phyloP scores from a whole-genome alignment of 306 rosid species.

The Inga laurina region DNA sequence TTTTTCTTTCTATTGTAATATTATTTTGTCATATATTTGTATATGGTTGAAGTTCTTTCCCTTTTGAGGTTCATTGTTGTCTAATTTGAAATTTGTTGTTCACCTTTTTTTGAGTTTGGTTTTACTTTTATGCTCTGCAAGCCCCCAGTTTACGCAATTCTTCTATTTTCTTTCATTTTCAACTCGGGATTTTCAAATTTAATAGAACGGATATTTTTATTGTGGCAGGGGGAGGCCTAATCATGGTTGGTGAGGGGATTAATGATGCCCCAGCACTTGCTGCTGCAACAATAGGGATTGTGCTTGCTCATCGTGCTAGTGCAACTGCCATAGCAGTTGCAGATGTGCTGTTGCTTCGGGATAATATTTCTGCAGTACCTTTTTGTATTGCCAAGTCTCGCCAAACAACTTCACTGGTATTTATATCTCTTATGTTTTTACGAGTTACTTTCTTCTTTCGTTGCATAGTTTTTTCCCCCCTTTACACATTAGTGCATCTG shows the following conservation, averaged over 20 bases:
- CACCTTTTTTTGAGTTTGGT: not conserved
- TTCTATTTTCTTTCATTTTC: not conserved
- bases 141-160: not conserved
- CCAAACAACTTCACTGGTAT: slow-evolving; percentile 92
- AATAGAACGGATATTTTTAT: not conserved
- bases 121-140: not conserved
- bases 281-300: slow-evolving; percentile 95
- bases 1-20: not conserved
- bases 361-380: slow-evolving; percentile 87
- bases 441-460: not conserved
- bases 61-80: slow-evolving; percentile 8
- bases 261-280: slow-evolving; percentile 99
- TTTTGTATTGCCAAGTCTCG: slow-evolving; percentile 95
- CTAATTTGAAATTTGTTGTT: not conserved
- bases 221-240: slow-evolving; percentile 82
- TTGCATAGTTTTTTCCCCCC: slow-evolving; percentile 1
- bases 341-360: slow-evolving; percentile 79
- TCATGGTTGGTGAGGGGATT: slow-evolving; percentile 98
- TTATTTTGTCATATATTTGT: slow-evolving; percentile 15
- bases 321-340: slow-evolving; percentile 98
- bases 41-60: slow-evolving; percentile 8
- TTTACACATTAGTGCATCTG: slow-evolving; percentile 34
- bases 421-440: not conserved
- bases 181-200: not conserved
- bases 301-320: slow-evolving; percentile 94